These are phyloP conservation scores for Macrophomina tecta DNA, from an alignment of 2,329 filamentous ascomycete species.

Conservation along the genomic window DNA sequence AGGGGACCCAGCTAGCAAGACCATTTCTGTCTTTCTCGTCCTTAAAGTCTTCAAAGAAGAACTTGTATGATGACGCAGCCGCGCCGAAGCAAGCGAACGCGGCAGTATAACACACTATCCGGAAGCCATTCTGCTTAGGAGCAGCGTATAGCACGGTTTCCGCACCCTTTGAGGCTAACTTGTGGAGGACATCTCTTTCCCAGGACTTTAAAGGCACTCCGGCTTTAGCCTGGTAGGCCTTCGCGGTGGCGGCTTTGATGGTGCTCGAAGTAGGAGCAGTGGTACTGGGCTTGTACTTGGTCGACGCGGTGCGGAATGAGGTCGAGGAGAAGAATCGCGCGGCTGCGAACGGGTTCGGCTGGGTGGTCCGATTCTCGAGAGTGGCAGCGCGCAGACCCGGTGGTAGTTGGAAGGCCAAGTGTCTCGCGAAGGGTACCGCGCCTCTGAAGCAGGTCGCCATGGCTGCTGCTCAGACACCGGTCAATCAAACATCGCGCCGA, in stretches of 20 bases:
- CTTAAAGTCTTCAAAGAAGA: conserved; percentile 4
- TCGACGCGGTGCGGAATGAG: background rate
- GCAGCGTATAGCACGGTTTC: conserved; percentile 12
- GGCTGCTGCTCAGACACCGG: background rate
- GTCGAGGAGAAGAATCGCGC: conserved; percentile 12
- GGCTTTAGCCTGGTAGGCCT: background rate
- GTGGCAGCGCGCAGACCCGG: background rate
- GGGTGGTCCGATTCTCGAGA: conserved; percentile 7
- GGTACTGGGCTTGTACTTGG: background rate
- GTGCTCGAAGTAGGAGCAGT: background rate
- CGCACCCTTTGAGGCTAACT: background rate
- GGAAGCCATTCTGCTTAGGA: conserved; percentile 20
- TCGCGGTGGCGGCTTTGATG: background rate
- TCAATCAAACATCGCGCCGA: conserved; percentile 6
- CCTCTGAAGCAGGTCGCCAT: conserved; percentile 22
- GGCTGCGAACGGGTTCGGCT: background rate
- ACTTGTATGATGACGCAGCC: conserved; percentile 14
- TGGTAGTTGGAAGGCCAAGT: background rate
- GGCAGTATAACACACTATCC: conserved; percentile 10
- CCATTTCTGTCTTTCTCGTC: background rate
- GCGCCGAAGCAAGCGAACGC: conserved; percentile 18
- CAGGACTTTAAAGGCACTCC: background rate
- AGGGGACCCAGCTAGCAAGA: conserved; percentile 14
- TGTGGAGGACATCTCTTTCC: background rate
- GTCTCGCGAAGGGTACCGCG: background rate